Percentiles rank a stretch among this genome's conserved stretches.
Evolutionary conservation across 1,284 basidiomycete genomes (phyloP).

Genomic region (Sanghuangporus weigelae): DNA sequence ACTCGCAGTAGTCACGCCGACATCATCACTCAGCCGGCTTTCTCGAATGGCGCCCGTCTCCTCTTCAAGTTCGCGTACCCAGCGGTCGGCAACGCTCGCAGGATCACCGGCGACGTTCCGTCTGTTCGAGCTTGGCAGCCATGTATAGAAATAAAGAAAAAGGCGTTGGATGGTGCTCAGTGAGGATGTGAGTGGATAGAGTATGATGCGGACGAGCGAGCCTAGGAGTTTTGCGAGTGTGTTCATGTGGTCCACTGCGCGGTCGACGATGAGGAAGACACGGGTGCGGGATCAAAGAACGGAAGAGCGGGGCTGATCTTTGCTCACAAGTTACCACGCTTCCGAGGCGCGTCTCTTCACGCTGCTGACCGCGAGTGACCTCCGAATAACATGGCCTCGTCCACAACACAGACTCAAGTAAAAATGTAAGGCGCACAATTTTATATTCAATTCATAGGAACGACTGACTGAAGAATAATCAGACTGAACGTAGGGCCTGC

Average conservation of each 20-base stretch:
- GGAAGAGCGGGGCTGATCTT: no score
- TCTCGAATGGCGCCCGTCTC: slow-evolving; percentile 69
- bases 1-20: slow-evolving; percentile 26
- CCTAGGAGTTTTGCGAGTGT: slow-evolving; percentile 2
- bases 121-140: slow-evolving; percentile 1
- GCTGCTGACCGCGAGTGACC: background rate
- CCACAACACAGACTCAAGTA: slow-evolving; percentile 1
- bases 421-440: slow-evolving; percentile 8
- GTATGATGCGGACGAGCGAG: slow-evolving; percentile 7
- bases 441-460: background rate
- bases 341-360: background rate
- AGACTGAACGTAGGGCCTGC: slow-evolving; percentile 88
- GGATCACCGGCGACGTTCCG: slow-evolving; percentile 28
- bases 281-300: background rate
- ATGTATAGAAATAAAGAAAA: slow-evolving; percentile 14
- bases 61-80: slow-evolving; percentile 74
- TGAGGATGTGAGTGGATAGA: slow-evolving; percentile 13
- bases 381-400: background rate
- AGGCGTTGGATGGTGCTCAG: slow-evolving; percentile 13
- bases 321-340: background rate
- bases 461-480: background rate
- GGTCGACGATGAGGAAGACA: background rate
- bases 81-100: slow-evolving; percentile 57
- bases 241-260: background rate
- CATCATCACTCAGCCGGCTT: slow-evolving; percentile 30